Evolutionary conservation across 495 filamentous ascomycete genomes (phyloP), one percentile per base, ranked within the genome.

Genomic region (Aspergillus saccharolyticus): DNA sequence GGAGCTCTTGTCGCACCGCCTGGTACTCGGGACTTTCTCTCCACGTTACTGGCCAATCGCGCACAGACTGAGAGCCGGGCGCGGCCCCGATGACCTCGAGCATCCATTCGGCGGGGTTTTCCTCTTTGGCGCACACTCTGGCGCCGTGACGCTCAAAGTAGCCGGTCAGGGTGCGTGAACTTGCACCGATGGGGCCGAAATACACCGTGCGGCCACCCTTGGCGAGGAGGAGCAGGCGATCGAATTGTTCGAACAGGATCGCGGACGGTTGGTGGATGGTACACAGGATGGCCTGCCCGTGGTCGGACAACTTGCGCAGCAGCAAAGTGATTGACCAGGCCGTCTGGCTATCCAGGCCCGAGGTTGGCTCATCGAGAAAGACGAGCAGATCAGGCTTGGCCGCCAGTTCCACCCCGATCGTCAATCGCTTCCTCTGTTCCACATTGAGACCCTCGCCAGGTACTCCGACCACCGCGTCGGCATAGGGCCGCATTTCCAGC

Each of bases 91-190:
- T 91, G 52, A 88, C 86, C 59, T 93, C 89, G 22, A 95, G 74
- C 88, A 96, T 94, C 84, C 86, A 92, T 68, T 96, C 91, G 25
- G 90, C 91, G n/a, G 89, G 89, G 44, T 78, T 96, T 1, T 25
- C 44, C 9, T 50, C 57, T 17, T 85, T 84, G 19, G 82, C 81
- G 69, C 64, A n/a, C 82, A 78, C 70, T 21, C 73, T 67, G 6
- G 83, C 87, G 28, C 89, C 84, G 66, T 89, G 83, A 45, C 77
- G 74, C 70, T 89, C 83, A 60, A 93, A 91, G 71, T 92, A 59
- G 16, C 53, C 14, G 8, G 44, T 52, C 44, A 93, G 64, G 18
- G 73, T 82, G 42, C 74, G 70, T 0, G 87, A 86, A 71, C 88
- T 86, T 63, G 85, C 71, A 33, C 88, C 88, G 50, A 91, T 86